Base-by-base conservation (phyloP, 2,329 filamentous ascomycete genomes). In the Monilinia polystroma region DNA sequence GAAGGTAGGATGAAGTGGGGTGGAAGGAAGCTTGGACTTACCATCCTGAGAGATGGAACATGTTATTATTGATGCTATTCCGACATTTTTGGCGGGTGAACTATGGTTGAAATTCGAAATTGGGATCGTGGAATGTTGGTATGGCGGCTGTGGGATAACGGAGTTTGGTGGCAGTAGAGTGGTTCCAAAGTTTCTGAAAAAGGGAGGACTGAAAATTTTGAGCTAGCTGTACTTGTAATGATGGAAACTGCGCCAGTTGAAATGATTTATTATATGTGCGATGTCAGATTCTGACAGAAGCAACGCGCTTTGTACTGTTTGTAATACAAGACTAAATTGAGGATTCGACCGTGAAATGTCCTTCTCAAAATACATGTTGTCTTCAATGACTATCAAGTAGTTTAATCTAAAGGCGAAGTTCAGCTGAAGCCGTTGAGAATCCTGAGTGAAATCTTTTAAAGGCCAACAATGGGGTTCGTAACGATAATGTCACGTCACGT, bases 11-110 rank as follows among this genome's bases (percentile, higher is more conserved):
- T 49, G 57, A 16, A 60, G 57, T 60, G 43, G 45, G 58, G 45
- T 60, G 29, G 14, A 38, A n/a, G 45, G 43, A 60, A 60, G 57
- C 62, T 64, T 56, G 23, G 62, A 64, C 51, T 51, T 60, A 3
- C 45, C 16, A 20, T 52, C 23, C 14, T 62, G 58, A 62, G 51
- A 45, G 58, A 38, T 60, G 35, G 62, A 45, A 18, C 51, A 32
- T 64, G 43, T 47, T 41, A 14, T 7, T 7, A 41, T 41, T 62
- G 58, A 62, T 51, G 45, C n/a, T 62, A 62, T 62, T 52, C 38
- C 38, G 58, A 62, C 45, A 26, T 62, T 26, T 62, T 38, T 35
- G 3, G 16, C 18, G 35, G 14, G n/a, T 18, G 29, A 26, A 51
- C 14, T 26, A 26, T 51, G 20, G 20, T 60, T 29, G 57, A 18